Conservation (phyloP, 306 rosid genomes). For the Begonia masoniana region DNA sequence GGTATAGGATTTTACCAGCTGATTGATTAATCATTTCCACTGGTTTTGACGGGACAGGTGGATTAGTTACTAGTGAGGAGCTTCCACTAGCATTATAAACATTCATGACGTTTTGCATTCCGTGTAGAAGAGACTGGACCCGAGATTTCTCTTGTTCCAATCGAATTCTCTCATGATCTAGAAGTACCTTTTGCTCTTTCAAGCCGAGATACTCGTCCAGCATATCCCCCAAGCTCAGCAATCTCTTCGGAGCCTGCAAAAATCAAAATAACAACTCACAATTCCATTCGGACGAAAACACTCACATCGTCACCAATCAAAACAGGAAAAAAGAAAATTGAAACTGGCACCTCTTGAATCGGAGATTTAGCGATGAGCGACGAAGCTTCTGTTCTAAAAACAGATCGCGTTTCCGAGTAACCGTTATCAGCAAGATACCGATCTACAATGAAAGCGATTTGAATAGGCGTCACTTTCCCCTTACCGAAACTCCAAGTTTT, state of each 20-base stretch:
- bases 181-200: slow-evolving; percentile 57
- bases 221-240: slow-evolving; percentile 48
- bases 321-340: background rate
- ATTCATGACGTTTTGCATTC: slow-evolving; percentile 44
- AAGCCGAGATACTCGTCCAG: slow-evolving; percentile 53
- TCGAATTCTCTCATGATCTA: slow-evolving; percentile 44
- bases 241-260: slow-evolving; percentile 45
- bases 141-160: slow-evolving; percentile 56
- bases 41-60: slow-evolving; percentile 3
- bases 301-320: background rate
- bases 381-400: slow-evolving; percentile 57
- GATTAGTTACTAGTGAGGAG: slow-evolving; percentile 5
- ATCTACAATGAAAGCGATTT: slow-evolving; percentile 80
- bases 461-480: slow-evolving; percentile 53
- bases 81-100: slow-evolving; percentile 29
- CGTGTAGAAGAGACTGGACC: slow-evolving; percentile 44
- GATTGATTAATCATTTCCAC: slow-evolving; percentile 19
- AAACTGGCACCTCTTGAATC: slow-evolving; percentile 35
- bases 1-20: too few relatives aligned
- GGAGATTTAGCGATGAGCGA: slow-evolving; percentile 55
- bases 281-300: background rate
- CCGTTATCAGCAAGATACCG: slow-evolving; percentile 53
- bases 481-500: slow-evolving; percentile 27
- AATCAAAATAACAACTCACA: background rate
- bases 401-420: slow-evolving; percentile 38